Base-by-base conservation (phyloP, 495 filamentous ascomycete genomes). In the Niebla homalea region DNA sequence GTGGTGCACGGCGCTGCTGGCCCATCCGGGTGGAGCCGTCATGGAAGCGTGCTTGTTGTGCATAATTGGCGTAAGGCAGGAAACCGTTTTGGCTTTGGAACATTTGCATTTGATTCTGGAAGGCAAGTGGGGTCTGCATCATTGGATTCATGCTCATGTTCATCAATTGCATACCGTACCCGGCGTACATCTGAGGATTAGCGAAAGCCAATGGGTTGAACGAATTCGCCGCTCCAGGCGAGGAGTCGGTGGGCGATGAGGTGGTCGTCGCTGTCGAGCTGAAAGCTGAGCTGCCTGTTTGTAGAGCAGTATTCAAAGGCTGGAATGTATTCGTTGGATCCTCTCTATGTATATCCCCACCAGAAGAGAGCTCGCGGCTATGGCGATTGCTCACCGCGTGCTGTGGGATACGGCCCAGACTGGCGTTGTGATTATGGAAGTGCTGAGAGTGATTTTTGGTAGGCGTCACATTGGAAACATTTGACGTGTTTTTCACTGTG, bases 371-470 rank as follows among this genome's bases (percentile, higher is more conserved):
- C 55, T 89, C 81, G 45, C 83, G 83, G 57, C 73, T 79, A 48
- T 81, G 79, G 51, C 84, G 81, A 56, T 74, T 71, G 48, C 67
- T 74, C 49, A 81, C 63, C 36, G 71, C 75, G 51, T 72, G 74
- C 15, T 70, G 67, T 7, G 85, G 84, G 57, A 88, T 84, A 39
- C 87, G 83, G 32, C 87, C 87, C 40, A 92, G 68, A 61, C 73
- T 88, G 5, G 79, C 79, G 60, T 87, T 89, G 66, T 89, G 86
- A 48, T 89, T 84, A 49, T 89, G 85, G 51, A 89, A 75, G 51
- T 82, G 79, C 61, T 92, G 83, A 32, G 83, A 79, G 54, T 78
- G 70, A 8, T 80, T 77, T 54, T 80, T 84, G 3, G 71, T 65
- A 16, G 72, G 67, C 3, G 73, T 70, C 51, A 83, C 78, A 36